phyloP scores from a whole-genome alignment of 129 eudicot species.

The sunflower (Helianthus annuus) region DNA sequence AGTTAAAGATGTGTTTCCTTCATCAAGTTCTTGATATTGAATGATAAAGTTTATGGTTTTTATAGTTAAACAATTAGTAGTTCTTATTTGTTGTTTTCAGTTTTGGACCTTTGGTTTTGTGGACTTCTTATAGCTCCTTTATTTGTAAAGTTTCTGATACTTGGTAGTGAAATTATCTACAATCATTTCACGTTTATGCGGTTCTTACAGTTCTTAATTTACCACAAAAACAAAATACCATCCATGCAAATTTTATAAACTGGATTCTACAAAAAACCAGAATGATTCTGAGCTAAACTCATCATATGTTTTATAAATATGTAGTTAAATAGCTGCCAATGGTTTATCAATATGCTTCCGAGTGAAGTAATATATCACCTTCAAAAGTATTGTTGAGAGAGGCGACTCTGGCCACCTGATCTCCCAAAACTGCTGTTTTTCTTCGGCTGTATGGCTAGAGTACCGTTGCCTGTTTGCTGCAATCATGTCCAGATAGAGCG shows the following conservation, averaged over 20 bases:
- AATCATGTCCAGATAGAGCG: constrained; percentile 14
- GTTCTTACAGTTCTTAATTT: not conserved
- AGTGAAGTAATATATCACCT: constrained; percentile 1
- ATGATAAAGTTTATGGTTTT: not conserved
- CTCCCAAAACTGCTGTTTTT: constrained; percentile 34
- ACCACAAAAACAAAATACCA: not conserved
- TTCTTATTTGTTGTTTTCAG: constrained; percentile 21
- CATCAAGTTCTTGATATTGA: constrained; percentile 25
- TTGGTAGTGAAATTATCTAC: constrained; percentile 23
- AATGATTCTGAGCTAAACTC: not conserved
- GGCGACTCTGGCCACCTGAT: constrained; percentile 38
- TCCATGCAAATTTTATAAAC: not conserved
- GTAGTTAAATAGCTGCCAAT: not conserved
- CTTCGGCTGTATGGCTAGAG: constrained; percentile 44
- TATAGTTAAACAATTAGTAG: constrained; percentile 24
- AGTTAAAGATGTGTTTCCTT: constrained; percentile 80
- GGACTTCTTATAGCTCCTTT: constrained; percentile 17
- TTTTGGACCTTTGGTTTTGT: constrained; percentile 16
- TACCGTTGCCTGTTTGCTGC: constrained; percentile 66
- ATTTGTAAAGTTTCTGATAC: constrained; percentile 32
- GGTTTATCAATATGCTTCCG: constrained; percentile 6
- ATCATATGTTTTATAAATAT: not conserved
- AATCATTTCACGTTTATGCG: not conserved
- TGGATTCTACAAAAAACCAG: constrained; percentile 12
- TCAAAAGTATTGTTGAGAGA: constrained; percentile 26